These are phyloP conservation scores for Macroventuria anomochaeta DNA, from an alignment of 2,329 filamentous ascomycete genomes.

Conservation along the genomic window DNA sequence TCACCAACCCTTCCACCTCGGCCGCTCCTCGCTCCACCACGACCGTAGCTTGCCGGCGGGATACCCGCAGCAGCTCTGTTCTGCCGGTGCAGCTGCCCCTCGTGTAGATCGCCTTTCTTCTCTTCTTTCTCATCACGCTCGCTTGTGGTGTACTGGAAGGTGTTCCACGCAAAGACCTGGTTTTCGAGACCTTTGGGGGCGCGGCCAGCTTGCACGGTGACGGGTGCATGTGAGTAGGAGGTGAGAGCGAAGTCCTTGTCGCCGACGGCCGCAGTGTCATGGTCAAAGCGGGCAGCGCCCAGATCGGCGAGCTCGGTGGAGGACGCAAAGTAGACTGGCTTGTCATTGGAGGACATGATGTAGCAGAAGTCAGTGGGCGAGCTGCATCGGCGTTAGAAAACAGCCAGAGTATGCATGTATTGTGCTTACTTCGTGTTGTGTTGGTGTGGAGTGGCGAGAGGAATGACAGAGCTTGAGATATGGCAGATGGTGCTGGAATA, in stretches of 20 bases:
- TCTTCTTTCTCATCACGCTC: slow-evolving; percentile 37
- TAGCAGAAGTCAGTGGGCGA: not conserved
- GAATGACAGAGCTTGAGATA: too few species aligned
- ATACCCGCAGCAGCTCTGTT: slow-evolving; percentile 35
- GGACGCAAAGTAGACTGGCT: slow-evolving; percentile 17
- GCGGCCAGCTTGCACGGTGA: slow-evolving; percentile 29
- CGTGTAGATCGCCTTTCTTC: slow-evolving; percentile 45
- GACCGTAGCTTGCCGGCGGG: not conserved
- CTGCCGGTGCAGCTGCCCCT: slow-evolving; percentile 42
- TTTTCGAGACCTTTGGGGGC: slow-evolving; percentile 35
- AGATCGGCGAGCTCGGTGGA: slow-evolving; percentile 38
- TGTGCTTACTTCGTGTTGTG: not conserved
- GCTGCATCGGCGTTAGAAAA: not conserved
- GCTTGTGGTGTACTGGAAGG: slow-evolving; percentile 34
- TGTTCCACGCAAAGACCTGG: slow-evolving; percentile 40
- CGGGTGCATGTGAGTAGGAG: slow-evolving; percentile 16
- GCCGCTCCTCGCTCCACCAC: not conserved
- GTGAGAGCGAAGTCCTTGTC: slow-evolving; percentile 39
- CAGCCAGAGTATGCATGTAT: too few species aligned
- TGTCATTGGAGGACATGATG: not conserved
- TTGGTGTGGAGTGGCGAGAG: not conserved
- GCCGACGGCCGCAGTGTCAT: slow-evolving; percentile 37
- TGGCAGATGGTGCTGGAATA: too few species aligned
- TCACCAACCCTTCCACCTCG: not conserved
- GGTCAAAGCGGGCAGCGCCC: slow-evolving; percentile 38